phyloP scores from a whole-genome alignment of 2,329 filamentous ascomycete species.

The Fusarium sambucinum region DNA sequence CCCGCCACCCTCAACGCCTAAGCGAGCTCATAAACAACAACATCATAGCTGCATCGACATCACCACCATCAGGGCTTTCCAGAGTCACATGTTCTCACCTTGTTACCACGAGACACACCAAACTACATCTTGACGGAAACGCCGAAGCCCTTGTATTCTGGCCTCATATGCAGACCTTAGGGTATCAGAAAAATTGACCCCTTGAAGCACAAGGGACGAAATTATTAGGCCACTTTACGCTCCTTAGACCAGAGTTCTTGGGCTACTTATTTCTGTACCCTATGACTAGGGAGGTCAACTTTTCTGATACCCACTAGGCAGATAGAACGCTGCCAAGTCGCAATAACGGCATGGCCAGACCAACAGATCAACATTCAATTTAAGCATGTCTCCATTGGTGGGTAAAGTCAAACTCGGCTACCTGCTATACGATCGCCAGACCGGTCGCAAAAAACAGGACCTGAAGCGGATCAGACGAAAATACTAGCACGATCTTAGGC shows the following conservation, averaged over 20 bases:
- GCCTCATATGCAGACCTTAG: conserved; percentile 33
- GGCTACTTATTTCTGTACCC: no score
- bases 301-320: no score
- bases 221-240: no score
- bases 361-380: conserved; percentile 32
- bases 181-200: no score
- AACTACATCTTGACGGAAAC: background rate
- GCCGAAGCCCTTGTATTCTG: conserved; percentile 25
- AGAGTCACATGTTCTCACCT: conserved; percentile 12
- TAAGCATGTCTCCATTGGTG: conserved; percentile 26
- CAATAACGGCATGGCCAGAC: conserved; percentile 23
- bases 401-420: background rate
- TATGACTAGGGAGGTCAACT: no score
- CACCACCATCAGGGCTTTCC: conserved; percentile 17
- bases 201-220: no score
- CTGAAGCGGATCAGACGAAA: no score
- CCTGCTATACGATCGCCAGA: background rate
- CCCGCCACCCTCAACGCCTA: conserved; percentile 25
- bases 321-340: conserved; percentile 17
- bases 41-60: background rate
- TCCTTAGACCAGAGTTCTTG: no score
- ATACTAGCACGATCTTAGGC: no score
- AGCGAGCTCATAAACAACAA: background rate
- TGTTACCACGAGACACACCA: conserved; percentile 13
- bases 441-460: no score